Evolutionary conservation across 2,329 filamentous ascomycete genomes (phyloP), one percentile per base, ranked within the genome.

Genomic region (Ceratocystis ficicola): DNA sequence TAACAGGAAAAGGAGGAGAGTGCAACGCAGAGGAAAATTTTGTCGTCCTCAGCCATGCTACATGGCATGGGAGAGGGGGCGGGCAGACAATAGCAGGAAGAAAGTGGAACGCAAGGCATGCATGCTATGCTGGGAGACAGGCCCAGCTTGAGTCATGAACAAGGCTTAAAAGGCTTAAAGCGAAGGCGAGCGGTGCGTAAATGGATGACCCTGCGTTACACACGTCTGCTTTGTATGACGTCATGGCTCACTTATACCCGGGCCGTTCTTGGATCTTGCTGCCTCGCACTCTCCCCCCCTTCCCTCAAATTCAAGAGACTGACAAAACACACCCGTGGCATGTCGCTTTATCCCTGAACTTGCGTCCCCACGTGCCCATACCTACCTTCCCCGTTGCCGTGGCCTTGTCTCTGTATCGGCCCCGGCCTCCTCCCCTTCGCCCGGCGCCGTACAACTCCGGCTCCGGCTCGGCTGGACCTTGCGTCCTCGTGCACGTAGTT

Each of bases 401-500:
- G n/a, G n/a, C 46, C 7, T 10, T 22, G 6, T 50, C 0, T 22
- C 22, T 8, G n/a, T 22, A 8, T 15, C 25, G 3, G 28, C 55
- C 17, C 7, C 20, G 36, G 28, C 55, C 55, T 22, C 25, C 1
- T 41, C 36, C 12, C 36, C 36, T 41, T 41, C 36, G 36, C 10
- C 36, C 10, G 36, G 36, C 3, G 36, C 12, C 10, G 36, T 59
- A 30, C 55, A 22, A 8, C 55, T 59, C 5, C 55, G 55, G 55
- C 55, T 59, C 55, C 25, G 55, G 55, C 55, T 59, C 7, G 55
- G 5, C 55, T 59, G 52, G 3, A 66, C 28, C 63, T 67, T 69
- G 65, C 69, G 69, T 61, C 81, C 81, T 1, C 82, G 75, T 0
- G 79, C 78, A 68, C 73, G 79, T 52, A 79, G 78, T 73, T 93